Conservation (phyloP, 108 stramenopile species). For the Schizochytrium sp. region DNA sequence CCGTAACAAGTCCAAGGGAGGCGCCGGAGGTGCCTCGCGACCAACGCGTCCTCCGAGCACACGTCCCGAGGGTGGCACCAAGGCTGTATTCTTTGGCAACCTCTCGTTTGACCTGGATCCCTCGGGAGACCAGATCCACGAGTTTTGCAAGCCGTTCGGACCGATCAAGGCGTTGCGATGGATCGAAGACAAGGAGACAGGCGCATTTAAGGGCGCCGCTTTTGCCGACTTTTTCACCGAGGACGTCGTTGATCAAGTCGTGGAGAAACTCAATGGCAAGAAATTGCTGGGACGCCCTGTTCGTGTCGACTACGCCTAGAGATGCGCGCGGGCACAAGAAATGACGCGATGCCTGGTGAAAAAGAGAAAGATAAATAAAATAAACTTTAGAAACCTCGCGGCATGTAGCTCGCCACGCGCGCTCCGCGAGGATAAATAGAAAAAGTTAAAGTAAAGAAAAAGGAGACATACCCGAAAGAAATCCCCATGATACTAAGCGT, state of each 20-base stretch:
- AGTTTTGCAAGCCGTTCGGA: constrained; percentile 76
- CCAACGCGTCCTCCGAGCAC: not conserved
- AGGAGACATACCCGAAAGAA: too few species aligned
- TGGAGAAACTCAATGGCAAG: not conserved
- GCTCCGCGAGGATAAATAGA: too few species aligned
- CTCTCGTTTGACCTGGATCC: constrained; percentile 86
- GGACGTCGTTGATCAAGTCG: constrained; percentile 25
- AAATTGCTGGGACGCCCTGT: not conserved
- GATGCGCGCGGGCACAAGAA: too few species aligned
- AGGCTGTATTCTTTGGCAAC: constrained; percentile 82
- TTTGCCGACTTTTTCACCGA: constrained; percentile 22
- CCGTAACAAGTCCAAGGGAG: constrained; percentile 54
- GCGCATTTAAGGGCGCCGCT: constrained; percentile 80
- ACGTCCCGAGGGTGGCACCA: constrained; percentile 20
- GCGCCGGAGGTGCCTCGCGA: constrained; percentile 40
- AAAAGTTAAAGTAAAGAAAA: too few species aligned
- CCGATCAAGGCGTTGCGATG: constrained; percentile 74
- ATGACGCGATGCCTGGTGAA: too few species aligned
- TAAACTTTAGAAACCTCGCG: too few species aligned
- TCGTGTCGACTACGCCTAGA: constrained; percentile 6
- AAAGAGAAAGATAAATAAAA: too few species aligned
- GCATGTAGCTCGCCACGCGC: too few species aligned
- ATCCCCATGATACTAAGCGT: too few species aligned
- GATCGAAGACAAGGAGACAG: constrained; percentile 78
- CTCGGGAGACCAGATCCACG: constrained; percentile 64